Evolutionary conservation across 169 alveolate genomes (phyloP).

Genomic region (Cryptosporidium tyzzeri): DNA sequence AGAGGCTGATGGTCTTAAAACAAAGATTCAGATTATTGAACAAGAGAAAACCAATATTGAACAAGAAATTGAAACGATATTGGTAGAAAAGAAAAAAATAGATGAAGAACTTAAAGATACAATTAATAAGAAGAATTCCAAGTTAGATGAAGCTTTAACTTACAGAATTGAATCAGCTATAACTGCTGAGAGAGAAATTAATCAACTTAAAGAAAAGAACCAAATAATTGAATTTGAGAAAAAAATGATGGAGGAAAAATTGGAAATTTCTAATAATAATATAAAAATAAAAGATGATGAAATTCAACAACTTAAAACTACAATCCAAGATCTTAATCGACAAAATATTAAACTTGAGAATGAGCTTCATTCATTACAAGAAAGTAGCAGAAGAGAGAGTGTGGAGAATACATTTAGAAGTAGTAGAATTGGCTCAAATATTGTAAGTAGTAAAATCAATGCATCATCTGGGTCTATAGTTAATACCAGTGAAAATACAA

Average conservation of each 20-base stretch:
- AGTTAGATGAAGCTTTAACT: conserved; percentile 52
- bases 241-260: conserved; percentile 23
- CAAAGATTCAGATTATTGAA: conserved; percentile 27
- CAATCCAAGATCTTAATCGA: conserved; percentile 36
- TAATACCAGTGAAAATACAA: not conserved
- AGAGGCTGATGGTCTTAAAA: conserved; percentile 47
- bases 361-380: conserved; percentile 35
- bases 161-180: conserved; percentile 62
- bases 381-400: conserved; percentile 60
- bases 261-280: conserved; percentile 30
- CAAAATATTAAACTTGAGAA: conserved; percentile 37
- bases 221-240: conserved; percentile 36
- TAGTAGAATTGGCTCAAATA: not conserved
- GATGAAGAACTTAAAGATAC: conserved; percentile 58
- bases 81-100: conserved; percentile 31
- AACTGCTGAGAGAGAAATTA: conserved; percentile 42
- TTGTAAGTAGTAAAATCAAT: not conserved
- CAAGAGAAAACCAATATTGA: conserved; percentile 40
- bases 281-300: conserved; percentile 57
- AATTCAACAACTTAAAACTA: conserved; percentile 50
- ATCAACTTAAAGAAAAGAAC: conserved; percentile 49
- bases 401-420: conserved; percentile 53
- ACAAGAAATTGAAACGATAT: conserved; percentile 29
- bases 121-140: conserved; percentile 29
- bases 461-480: not conserved